Percentiles rank a stretch among this genome's conserved stretches.
phyloP scores from a whole-genome alignment of 306 rosid genomes.

The Vigna nakashimae region DNA sequence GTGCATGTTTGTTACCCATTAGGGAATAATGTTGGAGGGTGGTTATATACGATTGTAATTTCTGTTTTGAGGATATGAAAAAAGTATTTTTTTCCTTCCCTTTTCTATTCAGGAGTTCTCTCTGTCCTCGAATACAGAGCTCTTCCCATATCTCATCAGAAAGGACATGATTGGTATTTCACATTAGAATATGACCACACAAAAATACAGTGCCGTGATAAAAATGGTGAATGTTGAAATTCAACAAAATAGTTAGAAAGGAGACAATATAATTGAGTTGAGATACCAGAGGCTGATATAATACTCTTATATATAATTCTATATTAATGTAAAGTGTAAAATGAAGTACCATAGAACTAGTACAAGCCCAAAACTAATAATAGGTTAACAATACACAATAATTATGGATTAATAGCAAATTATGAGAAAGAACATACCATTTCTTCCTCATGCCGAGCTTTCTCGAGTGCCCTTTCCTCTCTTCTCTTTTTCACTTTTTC shows the following conservation, averaged over 20 bases:
- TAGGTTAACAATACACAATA: conserved; percentile 1
- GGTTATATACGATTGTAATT: too few relatives aligned
- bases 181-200: conserved; percentile 19
- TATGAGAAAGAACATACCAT: conserved; percentile 66
- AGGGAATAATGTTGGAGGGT: too few relatives aligned
- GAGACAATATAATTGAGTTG: conserved; percentile 8
- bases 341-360: not conserved
- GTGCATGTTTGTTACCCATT: too few relatives aligned
- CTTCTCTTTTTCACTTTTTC: conserved; percentile 98
- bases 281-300: conserved; percentile 14
- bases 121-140: too few relatives aligned
- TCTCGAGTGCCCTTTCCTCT: conserved; percentile 97
- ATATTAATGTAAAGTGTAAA: conserved; percentile 17
- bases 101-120: too few relatives aligned
- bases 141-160: too few relatives aligned
- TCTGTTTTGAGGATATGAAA: too few relatives aligned
- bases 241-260: conserved; percentile 18
- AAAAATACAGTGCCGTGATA: not conserved
- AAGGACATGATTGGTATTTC: not conserved
- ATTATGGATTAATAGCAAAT: conserved; percentile 12
- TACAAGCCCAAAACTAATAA: conserved; percentile 11
- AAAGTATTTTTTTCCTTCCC: too few relatives aligned
- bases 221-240: conserved; percentile 33
- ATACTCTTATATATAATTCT: not conserved
- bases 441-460: conserved; percentile 96